Percentiles rank a stretch among this genome's conserved stretches.
Evolutionary conservation across 495 filamentous ascomycete genomes (phyloP).

Genomic region (Aspergillus nidulans): DNA sequence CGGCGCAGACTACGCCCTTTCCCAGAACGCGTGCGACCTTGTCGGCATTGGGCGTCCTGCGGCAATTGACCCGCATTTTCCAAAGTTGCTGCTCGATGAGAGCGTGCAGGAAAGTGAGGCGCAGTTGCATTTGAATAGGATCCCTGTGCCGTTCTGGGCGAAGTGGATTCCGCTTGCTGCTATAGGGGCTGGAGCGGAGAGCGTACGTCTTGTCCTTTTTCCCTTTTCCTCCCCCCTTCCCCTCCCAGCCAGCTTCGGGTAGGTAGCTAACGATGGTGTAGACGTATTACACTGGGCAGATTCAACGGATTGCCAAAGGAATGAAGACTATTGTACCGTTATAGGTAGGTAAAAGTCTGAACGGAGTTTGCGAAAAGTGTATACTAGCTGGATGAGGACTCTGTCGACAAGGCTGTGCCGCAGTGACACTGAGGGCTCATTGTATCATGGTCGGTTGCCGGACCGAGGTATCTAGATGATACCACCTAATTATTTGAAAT

Average conservation of each 20-base stretch:
- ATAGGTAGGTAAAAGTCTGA: neutral
- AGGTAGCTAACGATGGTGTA: slow-evolving; percentile 7
- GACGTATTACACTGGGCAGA: slow-evolving; percentile 39
- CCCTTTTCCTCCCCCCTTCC: slow-evolving; percentile 4
- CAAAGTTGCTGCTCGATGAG: slow-evolving; percentile 50
- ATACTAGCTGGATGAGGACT: too few relatives aligned
- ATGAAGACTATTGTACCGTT: slow-evolving; percentile 29
- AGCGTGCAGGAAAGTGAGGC: slow-evolving; percentile 47
- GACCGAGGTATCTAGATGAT: too few relatives aligned
- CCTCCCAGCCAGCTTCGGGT: neutral
- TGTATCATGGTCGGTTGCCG: too few relatives aligned
- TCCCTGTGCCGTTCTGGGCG: slow-evolving; percentile 28
- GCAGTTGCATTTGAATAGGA: slow-evolving; percentile 32
- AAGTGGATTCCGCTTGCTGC: slow-evolving; percentile 31
- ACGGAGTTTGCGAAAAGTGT: neutral
- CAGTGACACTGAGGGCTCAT: too few relatives aligned
- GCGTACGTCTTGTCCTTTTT: slow-evolving; percentile 25
- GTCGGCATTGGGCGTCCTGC: slow-evolving; percentile 55
- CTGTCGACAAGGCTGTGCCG: too few relatives aligned
- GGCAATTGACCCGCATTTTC: slow-evolving; percentile 43
- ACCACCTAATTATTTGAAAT: too few relatives aligned
- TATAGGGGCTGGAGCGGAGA: slow-evolving; percentile 44
- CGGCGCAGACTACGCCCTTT: slow-evolving; percentile 51
- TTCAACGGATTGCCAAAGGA: slow-evolving; percentile 34
- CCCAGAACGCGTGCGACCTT: slow-evolving; percentile 51